These are phyloP conservation scores for Malus asiatica DNA, from an alignment of 306 rosid genomes.

Conservation along the genomic window DNA sequence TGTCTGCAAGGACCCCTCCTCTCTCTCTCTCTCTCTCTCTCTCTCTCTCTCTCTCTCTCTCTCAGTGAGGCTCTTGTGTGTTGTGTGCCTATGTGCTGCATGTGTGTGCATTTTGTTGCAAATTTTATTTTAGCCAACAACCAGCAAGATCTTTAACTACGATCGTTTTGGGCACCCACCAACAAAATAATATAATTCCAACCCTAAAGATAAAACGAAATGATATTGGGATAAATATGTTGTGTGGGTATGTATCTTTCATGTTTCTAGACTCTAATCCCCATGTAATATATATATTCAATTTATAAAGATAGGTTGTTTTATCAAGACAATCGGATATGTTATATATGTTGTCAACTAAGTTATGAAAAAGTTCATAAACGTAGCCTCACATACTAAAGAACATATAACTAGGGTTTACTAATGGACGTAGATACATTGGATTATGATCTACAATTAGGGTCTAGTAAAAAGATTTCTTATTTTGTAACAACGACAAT, in stretches of 20 bases:
- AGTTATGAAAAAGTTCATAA: no score
- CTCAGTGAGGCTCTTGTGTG: background rate
- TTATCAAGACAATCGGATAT: no score
- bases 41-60: background rate
- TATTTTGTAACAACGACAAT: no score
- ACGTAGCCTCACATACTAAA: no score
- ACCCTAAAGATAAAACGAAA: no score
- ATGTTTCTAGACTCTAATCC: background rate
- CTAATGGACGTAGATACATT: no score
- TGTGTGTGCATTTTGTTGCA: background rate
- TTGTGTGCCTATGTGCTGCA: background rate
- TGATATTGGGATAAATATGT: background rate
- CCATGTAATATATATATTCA: background rate
- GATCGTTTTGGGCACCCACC: constrained; percentile 12
- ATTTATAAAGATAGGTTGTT: background rate
- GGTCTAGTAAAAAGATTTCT: no score
- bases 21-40: background rate
- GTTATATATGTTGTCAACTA: no score
- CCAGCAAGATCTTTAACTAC: constrained; percentile 22
- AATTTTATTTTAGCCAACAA: constrained; percentile 21
- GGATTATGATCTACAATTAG: no score
- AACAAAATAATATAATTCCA: background rate
- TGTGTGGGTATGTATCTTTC: background rate
- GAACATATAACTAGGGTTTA: no score
- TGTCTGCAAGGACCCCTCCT: constrained; percentile 11